Evolutionary conservation across 176 grass and related monocot species (phyloP).

Genomic region (Hsuehochloa calcarea): DNA sequence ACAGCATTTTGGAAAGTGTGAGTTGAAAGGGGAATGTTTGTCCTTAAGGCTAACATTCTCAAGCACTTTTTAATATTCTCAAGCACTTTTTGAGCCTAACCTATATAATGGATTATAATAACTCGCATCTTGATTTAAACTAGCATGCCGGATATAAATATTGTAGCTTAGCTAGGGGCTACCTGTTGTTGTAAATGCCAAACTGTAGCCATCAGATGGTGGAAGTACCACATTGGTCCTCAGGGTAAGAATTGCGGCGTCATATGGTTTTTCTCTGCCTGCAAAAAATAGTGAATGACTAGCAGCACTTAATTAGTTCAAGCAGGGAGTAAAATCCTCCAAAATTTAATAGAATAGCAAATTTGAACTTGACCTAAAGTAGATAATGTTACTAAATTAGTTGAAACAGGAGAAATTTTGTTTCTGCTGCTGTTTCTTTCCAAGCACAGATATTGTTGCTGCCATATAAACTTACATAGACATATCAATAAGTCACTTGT

Average conservation of each 20-base stretch:
- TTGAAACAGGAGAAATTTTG: not conserved
- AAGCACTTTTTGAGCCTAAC: not conserved
- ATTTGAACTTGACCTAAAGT: not conserved
- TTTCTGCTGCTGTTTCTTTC: not conserved
- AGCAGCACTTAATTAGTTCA: not conserved
- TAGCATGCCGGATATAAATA: not conserved
- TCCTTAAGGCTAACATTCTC: constrained; percentile 31
- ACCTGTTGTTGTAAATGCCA: not conserved
- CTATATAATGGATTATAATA: constrained; percentile 4
- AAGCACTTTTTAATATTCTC: constrained; percentile 32
- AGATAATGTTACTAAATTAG: not conserved
- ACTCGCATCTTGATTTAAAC: constrained; percentile 26
- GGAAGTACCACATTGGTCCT: not conserved
- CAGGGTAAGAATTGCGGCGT: not conserved
- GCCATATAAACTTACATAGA: not conserved
- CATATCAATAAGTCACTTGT: not conserved
- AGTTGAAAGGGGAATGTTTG: constrained; percentile 29
- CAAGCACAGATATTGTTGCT: not conserved
- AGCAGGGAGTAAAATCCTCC: not conserved
- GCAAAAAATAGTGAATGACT: not conserved
- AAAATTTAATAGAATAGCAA: not conserved
- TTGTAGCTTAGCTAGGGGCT: not conserved
- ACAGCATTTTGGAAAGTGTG: constrained; percentile 11
- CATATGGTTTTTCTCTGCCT: not conserved
- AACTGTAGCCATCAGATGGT: not conserved